Base-by-base conservation (phyloP, 2,329 filamentous ascomycete genomes). In the Aspergillus fijiensis region DNA sequence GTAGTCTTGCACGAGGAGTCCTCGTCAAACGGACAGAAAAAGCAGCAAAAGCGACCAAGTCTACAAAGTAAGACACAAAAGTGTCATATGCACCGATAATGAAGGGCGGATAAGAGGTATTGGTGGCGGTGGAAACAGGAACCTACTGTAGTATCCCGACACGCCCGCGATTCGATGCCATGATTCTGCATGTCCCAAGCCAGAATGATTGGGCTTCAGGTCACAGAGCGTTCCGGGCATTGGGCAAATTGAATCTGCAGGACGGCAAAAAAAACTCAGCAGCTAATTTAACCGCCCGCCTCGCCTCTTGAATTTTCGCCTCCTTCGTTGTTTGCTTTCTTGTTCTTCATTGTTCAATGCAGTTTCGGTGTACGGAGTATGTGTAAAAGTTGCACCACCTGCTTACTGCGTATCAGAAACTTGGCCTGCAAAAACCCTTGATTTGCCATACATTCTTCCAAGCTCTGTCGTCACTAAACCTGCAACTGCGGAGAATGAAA, bases 191-290 rank as follows among this genome's bases (percentile, higher is more conserved):
- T 45, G 52, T 47, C 29, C 25, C 52, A 35, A 35, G 45, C 23
- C 29, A 33, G 48, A 25, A n/a, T 25, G 49, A 55, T 45, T 55
- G 53, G 53, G 47, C 45, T 29, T 21, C 39, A 45, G 25, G 23
- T 48, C 42, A 45, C 35, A n/a, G 35, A 51, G 48, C 42, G 48
- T 23, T 57, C 27, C 31, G 23, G 50, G 52, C 31, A 47, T n/a
- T 55, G 42, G 45, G 49, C 49, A 39, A 54, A 27, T 33, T 27
- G 14, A 39, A 16, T 51, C 35, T 61, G 59, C 59, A 63, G 57
- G 56, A 62, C 59, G 57, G 63, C 59, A 29, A 63, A n/a, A 61
- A 63, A 42, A 61, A 60, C 51, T 62, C 59, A 54, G 48, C 51
- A 29, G 48, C 50, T 55, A 58, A 42, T 16, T 16, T 35, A 35